Conservation (phyloP, 352 stramenopile species). For the Pythium phragmiticola region DNA sequence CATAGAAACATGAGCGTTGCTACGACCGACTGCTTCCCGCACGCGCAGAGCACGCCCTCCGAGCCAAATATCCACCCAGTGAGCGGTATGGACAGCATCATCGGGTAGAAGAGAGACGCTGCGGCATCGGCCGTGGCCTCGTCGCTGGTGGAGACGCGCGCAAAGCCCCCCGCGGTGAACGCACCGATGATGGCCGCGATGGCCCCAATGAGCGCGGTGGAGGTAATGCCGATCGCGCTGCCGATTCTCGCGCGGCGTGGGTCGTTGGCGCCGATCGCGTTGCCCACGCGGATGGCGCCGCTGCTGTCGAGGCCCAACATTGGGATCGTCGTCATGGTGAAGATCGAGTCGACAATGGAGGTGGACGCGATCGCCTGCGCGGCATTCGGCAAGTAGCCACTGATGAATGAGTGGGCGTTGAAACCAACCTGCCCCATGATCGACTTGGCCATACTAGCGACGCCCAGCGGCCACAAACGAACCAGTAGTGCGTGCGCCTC, state of each 20-base stretch:
- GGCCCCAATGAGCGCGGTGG: slow-evolving; percentile 27
- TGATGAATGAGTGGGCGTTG: slow-evolving; percentile 43
- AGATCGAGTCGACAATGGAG: slow-evolving; percentile 42
- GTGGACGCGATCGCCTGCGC: slow-evolving; percentile 49
- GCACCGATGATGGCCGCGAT: slow-evolving; percentile 32
- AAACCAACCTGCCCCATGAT: slow-evolving; percentile 46
- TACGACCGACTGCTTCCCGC: slow-evolving; percentile 48
- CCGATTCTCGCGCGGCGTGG: slow-evolving; percentile 41
- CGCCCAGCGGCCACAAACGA: slow-evolving; percentile 24
- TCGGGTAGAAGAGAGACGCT: slow-evolving; percentile 31
- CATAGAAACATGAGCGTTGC: slow-evolving; percentile 54
- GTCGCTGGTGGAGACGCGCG: slow-evolving; percentile 41
- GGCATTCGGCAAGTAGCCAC: slow-evolving; percentile 51
- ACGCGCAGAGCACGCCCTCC: slow-evolving; percentile 46
- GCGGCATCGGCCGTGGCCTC: slow-evolving; percentile 29
- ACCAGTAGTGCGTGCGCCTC: slow-evolving; percentile 21
- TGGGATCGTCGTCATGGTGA: slow-evolving; percentile 48
- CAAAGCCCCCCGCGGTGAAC: slow-evolving; percentile 35
- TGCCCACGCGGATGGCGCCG: slow-evolving; percentile 57
- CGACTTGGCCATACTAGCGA: slow-evolving; percentile 49
- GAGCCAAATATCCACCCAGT: slow-evolving; percentile 39
- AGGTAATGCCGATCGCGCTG: slow-evolving; percentile 23
- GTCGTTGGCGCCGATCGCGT: slow-evolving; percentile 50
- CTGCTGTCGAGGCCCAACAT: slow-evolving; percentile 45
- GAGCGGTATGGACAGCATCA: slow-evolving; percentile 39